Conservation (phyloP, 345 rosid genomes). For the Murraya paniculata region DNA sequence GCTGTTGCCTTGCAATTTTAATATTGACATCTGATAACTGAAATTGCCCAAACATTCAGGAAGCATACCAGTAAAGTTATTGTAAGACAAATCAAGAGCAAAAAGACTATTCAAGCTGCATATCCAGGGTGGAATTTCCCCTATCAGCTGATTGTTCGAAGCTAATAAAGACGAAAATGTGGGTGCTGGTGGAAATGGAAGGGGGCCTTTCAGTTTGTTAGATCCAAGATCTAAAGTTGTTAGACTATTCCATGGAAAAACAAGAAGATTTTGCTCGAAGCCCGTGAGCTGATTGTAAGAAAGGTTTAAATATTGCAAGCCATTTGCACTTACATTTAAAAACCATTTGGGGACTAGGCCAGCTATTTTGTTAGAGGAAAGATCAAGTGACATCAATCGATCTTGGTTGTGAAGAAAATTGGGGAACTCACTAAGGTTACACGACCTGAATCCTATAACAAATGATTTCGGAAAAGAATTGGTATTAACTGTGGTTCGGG, state of each 20-base stretch:
- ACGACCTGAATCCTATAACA: background rate
- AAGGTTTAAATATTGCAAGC: background rate
- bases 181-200: background rate
- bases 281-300: background rate
- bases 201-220: background rate
- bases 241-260: background rate
- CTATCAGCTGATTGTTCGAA: slow-evolving; percentile 13
- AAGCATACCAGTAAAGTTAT: background rate
- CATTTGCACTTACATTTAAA: background rate
- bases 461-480: background rate
- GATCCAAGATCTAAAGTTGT: background rate
- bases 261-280: background rate
- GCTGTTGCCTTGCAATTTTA: background rate
- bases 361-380: background rate
- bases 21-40: background rate
- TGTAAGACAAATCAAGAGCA: background rate
- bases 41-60: slow-evolving; percentile 28
- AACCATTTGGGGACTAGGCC: background rate
- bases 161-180: background rate
- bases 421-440: too few species aligned
- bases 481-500: fast-evolving
- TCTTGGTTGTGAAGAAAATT: too few species aligned
- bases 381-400: too few species aligned
- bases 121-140: slow-evolving; percentile 12
- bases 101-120: background rate